phyloP scores from a whole-genome alignment of 345 rosid genomes.

The Corchorus capsularis region DNA sequence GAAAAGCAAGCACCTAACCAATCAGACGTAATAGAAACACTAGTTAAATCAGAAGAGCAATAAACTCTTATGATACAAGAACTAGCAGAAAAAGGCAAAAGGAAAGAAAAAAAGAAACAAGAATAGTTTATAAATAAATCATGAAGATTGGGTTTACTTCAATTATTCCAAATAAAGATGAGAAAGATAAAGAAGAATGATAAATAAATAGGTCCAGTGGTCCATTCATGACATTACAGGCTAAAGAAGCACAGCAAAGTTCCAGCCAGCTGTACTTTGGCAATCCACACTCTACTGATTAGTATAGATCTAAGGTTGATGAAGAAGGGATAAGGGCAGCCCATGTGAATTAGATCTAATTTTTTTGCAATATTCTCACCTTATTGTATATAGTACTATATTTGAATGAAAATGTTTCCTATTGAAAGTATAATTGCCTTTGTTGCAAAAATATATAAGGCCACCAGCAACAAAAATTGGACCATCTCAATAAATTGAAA shows the following conservation, averaged over 20 bases:
- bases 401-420: too few species aligned
- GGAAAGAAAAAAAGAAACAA: background rate
- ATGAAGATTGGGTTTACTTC: background rate
- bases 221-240: slow-evolving; percentile 12
- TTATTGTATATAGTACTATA: background rate
- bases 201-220: background rate
- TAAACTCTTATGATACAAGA: too few species aligned
- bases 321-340: background rate
- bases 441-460: too few species aligned
- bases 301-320: background rate
- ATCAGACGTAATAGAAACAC: background rate
- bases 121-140: background rate
- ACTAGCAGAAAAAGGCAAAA: background rate
- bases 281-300: background rate
- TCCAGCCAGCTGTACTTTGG: slow-evolving; percentile 6
- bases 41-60: background rate
- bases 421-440: too few species aligned
- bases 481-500: too few species aligned
- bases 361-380: background rate
- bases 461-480: too few species aligned
- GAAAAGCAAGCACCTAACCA: background rate
- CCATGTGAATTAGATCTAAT: background rate
- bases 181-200: background rate
- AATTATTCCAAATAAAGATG: background rate
- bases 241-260: background rate